These are phyloP conservation scores for Yamadazyma dushanensis DNA, from an alignment of 1,139 yeast species.

Conservation along the genomic window DNA sequence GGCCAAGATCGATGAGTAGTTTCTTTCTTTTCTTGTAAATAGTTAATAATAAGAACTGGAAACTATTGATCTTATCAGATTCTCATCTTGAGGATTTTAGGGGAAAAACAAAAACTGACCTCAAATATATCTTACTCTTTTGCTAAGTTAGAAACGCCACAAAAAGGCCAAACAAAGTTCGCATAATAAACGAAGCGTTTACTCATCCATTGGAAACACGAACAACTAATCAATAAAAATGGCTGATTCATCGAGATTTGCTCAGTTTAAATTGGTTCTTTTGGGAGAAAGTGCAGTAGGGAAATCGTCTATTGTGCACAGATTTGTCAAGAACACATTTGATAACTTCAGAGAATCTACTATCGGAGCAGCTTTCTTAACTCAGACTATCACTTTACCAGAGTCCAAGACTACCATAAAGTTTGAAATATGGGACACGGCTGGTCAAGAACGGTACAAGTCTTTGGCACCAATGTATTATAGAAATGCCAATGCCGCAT, in stretches of 20 bases:
- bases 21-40: neutral
- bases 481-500: constrained; percentile 43
- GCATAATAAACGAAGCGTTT: too few species aligned
- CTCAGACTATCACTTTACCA: constrained; percentile 69
- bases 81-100: too few species aligned
- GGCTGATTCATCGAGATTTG: constrained; percentile 21
- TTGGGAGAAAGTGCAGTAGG: constrained; percentile 53
- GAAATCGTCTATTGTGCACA: constrained; percentile 47
- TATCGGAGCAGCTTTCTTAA: constrained; percentile 95
- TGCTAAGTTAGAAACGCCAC: neutral
- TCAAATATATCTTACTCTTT: neutral
- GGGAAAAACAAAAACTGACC: constrained; percentile 1
- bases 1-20: constrained; percentile 69
- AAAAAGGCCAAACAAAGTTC: neutral
- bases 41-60: neutral
- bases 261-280: constrained; percentile 48
- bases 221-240: constrained; percentile 2
- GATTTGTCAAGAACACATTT: constrained; percentile 69
- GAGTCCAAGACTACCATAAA: constrained; percentile 38
- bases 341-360: constrained; percentile 94
- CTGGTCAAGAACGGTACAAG: constrained; percentile 51
- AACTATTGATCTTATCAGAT: too few species aligned
- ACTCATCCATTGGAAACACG: too few species aligned
- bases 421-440: constrained; percentile 53
- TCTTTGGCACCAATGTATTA: constrained; percentile 52